Percentiles rank a stretch among this genome's conserved stretches.
phyloP scores from a whole-genome alignment of 306 rosid species.

The Oxytropis ochrocephala region DNA sequence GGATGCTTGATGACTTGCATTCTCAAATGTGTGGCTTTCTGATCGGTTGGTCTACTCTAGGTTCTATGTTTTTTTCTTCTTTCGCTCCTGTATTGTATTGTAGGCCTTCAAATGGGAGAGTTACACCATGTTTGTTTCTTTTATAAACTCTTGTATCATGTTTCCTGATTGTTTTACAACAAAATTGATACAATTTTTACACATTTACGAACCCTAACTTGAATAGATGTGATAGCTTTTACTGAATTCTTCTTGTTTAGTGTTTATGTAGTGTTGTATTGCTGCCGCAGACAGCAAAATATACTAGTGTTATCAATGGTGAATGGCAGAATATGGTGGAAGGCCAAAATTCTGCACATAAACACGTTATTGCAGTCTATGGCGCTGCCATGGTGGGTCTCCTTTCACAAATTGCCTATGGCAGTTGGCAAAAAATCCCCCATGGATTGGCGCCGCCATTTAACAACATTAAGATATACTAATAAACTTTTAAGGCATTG shows the following conservation, averaged over 20 bases:
- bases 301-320: not conserved
- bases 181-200: not conserved
- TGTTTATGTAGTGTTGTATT: not conserved
- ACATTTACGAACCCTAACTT: not conserved
- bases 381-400: too few species aligned
- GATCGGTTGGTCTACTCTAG: not conserved
- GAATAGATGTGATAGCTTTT: not conserved
- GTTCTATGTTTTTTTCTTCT: not conserved
- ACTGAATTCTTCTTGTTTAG: not conserved
- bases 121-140: not conserved
- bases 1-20: not conserved
- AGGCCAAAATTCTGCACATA: too few species aligned
- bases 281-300: not conserved
- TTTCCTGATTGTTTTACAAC: not conserved
- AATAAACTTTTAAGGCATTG: not conserved
- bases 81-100: not conserved
- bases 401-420: too few species aligned
- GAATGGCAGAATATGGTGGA: too few species aligned
- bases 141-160: not conserved
- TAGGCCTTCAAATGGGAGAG: not conserved
- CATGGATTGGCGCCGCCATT: too few species aligned
- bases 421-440: too few species aligned
- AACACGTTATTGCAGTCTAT: too few species aligned
- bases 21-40: not conserved
- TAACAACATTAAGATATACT: not conserved